Percentiles rank a stretch among this genome's conserved stretches.
Evolutionary conservation across 257 asterid genomes (phyloP).

Genomic region (Gentiana macrophylla): DNA sequence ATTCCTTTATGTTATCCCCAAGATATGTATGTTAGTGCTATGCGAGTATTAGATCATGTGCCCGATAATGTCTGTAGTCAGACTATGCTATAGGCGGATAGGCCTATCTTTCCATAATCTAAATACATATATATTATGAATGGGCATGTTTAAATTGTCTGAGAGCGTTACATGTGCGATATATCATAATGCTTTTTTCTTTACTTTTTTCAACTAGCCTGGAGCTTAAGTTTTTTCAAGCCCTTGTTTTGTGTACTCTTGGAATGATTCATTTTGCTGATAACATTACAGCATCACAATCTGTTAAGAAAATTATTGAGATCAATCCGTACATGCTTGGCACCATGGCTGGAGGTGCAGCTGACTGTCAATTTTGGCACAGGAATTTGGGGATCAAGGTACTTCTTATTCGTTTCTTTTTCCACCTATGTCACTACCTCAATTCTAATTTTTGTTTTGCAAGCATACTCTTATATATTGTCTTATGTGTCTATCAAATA

Average conservation of each 20-base stretch:
- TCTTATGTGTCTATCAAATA: no score
- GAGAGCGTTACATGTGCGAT: no score
- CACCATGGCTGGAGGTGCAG: slow-evolving; percentile 98
- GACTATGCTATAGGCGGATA: no score
- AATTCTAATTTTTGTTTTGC: neutral
- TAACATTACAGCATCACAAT: slow-evolving; percentile 58
- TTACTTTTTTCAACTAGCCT: neutral
- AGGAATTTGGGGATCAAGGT: slow-evolving; percentile 82
- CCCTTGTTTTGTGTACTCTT: neutral
- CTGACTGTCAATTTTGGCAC: slow-evolving; percentile 96
- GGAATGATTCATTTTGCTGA: neutral
- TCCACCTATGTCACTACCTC: neutral
- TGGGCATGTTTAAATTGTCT: no score
- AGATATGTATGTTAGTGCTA: no score
- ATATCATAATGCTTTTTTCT: no score
- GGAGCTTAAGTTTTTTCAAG: neutral
- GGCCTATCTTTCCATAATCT: no score
- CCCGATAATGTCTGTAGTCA: no score
- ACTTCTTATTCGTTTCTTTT: slow-evolving; percentile 1
- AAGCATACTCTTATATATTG: neutral
- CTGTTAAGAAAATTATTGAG: slow-evolving; percentile 86
- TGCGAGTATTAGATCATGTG: no score
- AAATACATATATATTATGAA: no score
- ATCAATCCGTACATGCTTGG: slow-evolving; percentile 91
- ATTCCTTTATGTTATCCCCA: no score